phyloP scores from a whole-genome alignment of 305 asterid genomes.

The Andrographis paniculata region DNA sequence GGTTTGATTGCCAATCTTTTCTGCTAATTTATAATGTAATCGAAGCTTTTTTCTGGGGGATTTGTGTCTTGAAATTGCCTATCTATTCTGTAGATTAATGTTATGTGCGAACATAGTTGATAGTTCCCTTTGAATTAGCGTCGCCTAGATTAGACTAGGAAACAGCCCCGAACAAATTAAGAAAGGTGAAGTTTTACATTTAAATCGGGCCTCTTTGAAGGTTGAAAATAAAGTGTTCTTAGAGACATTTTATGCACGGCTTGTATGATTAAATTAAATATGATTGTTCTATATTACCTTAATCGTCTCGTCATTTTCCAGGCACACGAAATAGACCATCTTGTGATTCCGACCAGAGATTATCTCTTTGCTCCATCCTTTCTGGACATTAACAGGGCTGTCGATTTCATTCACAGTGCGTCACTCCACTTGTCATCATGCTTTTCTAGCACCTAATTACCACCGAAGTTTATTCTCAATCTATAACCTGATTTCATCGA shows the following conservation, averaged over 20 bases:
- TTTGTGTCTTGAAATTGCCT: too few relatives aligned
- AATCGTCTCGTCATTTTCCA: slow-evolving; percentile 28
- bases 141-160: too few relatives aligned
- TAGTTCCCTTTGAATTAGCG: too few relatives aligned
- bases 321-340: slow-evolving; percentile 87
- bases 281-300: slow-evolving; percentile 11
- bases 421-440: neutral
- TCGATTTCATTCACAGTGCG: slow-evolving; percentile 70
- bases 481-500: neutral
- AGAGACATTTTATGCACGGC: slow-evolving; percentile 1
- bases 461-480: neutral
- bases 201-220: neutral
- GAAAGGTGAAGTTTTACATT: too few relatives aligned
- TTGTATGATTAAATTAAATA: neutral
- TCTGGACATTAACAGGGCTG: slow-evolving; percentile 66
- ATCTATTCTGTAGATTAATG: too few relatives aligned
- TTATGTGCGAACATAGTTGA: too few relatives aligned
- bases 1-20: too few relatives aligned
- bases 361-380: slow-evolving; percentile 94
- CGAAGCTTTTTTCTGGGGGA: too few relatives aligned
- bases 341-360: slow-evolving; percentile 92
- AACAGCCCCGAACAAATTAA: too few relatives aligned
- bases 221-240: slow-evolving; percentile 14
- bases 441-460: neutral
- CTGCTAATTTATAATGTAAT: too few relatives aligned